Evolutionary conservation across 306 rosid genomes (phyloP), one percentile per base, ranked within the genome.

Genomic region (Prunus padus): DNA sequence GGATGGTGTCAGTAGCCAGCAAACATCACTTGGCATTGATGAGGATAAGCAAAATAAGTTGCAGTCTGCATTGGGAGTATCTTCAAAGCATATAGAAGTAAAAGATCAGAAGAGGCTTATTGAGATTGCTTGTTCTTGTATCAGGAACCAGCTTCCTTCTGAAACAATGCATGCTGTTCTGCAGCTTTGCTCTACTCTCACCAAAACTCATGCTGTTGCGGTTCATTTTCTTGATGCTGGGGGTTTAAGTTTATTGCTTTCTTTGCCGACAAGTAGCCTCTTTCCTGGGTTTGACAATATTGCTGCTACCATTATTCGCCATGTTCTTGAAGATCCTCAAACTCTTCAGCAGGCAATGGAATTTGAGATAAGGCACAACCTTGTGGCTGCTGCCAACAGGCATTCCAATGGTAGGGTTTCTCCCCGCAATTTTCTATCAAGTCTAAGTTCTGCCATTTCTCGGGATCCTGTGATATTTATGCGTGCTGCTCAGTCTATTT

Each of bases 261-360:
- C 96, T 66, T 85, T 94, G 90, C 98, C 98, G 74, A 94, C 96
- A 18, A 83, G 87, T 79, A 86, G 96, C 84, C 95, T 94, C 50
- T 94, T 94, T 83, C 89, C 98, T 64, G 98, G 98, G 78, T 94
- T 87, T 82, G 98, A 94, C 74, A 88, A 89, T 78, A 86, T 90
- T 78, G 98, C 98, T 80, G 93, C 97, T 63, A 82, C 91, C 65
- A 94, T 94, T 69, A 88, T 91, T 20, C 94, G 97, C 75, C 98
- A 91, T 81, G 88, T 91, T 76, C 93, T 94, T 69, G 97, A 94
- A 86, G 98, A 94, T 87, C 97, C 98, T 70, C 97, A 91, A 82
- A 94, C 98, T 64, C 98, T 94, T 71, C 98, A 91, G 89, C 98
- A 94, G 86, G 98, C 98, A 67, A 94, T 94, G 98, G 98, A 94